These are phyloP conservation scores for Penicillium canescens DNA, from an alignment of 495 filamentous ascomycete species.

Conservation along the genomic window DNA sequence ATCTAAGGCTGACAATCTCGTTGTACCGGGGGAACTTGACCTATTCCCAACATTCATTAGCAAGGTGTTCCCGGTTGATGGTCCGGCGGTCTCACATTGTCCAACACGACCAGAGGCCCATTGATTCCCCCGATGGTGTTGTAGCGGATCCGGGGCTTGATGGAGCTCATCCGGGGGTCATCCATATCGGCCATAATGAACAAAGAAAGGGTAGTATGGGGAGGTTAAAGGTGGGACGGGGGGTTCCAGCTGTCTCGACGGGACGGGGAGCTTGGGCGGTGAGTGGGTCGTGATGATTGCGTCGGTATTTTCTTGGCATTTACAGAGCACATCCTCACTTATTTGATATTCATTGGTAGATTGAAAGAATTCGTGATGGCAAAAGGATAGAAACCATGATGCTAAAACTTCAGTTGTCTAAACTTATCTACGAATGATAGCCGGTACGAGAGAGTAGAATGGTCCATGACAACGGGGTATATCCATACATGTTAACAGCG, in stretches of 20 bases:
- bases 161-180: conserved; percentile 78
- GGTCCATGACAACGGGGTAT: conserved; percentile 6
- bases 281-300: conserved; percentile 25
- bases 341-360: too few relatives aligned
- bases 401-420: too few relatives aligned
- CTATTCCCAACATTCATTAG: conserved; percentile 39
- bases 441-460: background rate
- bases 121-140: conserved; percentile 99
- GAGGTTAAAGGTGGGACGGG: conserved; percentile 19
- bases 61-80: background rate
- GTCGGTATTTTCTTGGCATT: background rate
- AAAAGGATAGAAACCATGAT: too few relatives aligned
- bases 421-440: too few relatives aligned
- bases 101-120: conserved; percentile 94
- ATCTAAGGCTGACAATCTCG: conserved; percentile 94
- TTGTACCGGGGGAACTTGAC: conserved; percentile 98
- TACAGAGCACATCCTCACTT: too few relatives aligned
- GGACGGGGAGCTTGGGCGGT: conserved; percentile 28
- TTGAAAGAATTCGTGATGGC: too few relatives aligned
- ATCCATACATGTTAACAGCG: background rate
- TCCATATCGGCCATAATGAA: conserved; percentile 57
- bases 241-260: conserved; percentile 30
- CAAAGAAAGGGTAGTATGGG: conserved; percentile 12
- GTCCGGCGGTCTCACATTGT: conserved; percentile 64
- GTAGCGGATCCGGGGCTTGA: conserved; percentile 87